phyloP scores from a whole-genome alignment of 139 green algal genomes.

The Ostreobium quekettii region DNA sequence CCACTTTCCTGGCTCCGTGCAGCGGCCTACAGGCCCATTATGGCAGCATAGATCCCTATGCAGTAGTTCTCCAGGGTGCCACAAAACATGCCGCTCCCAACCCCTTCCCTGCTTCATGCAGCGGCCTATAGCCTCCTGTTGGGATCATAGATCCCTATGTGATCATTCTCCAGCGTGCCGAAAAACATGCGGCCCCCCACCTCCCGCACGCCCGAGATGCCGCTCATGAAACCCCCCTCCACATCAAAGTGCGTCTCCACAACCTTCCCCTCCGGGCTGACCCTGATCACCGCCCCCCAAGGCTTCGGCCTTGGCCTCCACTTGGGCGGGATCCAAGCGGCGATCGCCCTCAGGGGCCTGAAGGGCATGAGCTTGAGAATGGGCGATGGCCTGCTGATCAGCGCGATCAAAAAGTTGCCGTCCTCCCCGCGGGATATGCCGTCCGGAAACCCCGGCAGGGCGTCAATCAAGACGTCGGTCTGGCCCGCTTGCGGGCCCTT shows the following conservation, averaged over 20 bases:
- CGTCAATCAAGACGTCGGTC: slow-evolving; percentile 38
- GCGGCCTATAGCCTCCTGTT: too few species aligned
- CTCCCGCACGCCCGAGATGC: slow-evolving; percentile 30
- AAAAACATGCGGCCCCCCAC: slow-evolving; percentile 31
- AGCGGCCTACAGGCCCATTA: too few species aligned
- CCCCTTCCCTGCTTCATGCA: too few species aligned
- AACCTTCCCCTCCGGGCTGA: slow-evolving; percentile 23
- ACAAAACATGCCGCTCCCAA: too few species aligned
- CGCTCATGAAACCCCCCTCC: slow-evolving; percentile 24
- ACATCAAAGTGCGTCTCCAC: slow-evolving; percentile 31
- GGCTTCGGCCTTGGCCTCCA: slow-evolving; percentile 17
- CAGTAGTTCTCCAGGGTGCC: too few species aligned
- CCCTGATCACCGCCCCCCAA: slow-evolving; percentile 37
- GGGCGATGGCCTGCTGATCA: slow-evolving; percentile 24
- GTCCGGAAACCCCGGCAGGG: slow-evolving; percentile 62
- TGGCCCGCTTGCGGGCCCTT: slow-evolving; percentile 46
- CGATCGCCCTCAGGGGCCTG: slow-evolving; percentile 16
- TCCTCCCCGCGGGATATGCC: slow-evolving; percentile 39
- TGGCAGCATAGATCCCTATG: too few species aligned
- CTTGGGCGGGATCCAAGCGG: slow-evolving; percentile 32
- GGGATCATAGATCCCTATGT: too few species aligned
- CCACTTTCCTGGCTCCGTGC: too few species aligned
- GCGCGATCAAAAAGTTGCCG: slow-evolving; percentile 44
- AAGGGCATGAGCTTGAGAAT: slow-evolving; percentile 25
- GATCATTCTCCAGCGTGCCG: slow-evolving; percentile 38